phyloP scores from a whole-genome alignment of 768 basidiomycete genomes.

The Boletus sp. region DNA sequence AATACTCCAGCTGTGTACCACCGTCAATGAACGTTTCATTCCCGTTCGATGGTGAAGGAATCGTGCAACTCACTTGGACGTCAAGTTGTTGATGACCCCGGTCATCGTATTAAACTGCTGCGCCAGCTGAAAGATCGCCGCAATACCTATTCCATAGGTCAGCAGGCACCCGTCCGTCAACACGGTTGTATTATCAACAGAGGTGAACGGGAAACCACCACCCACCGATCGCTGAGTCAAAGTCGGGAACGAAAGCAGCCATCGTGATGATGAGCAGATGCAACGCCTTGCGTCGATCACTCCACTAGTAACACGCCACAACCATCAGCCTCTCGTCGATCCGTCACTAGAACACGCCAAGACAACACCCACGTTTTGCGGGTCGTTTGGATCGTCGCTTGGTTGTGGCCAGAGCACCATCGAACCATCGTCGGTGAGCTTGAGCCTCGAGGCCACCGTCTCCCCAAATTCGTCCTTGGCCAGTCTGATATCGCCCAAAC shows the following conservation, averaged over 20 bases:
- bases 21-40: neutral
- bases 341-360: neutral
- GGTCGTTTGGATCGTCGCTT: constrained; percentile 46
- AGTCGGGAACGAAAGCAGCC: constrained; percentile 54
- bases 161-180: neutral
- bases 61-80: constrained; percentile 35
- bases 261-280: constrained; percentile 50
- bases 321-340: neutral
- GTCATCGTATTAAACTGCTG: constrained; percentile 44
- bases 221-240: constrained; percentile 49
- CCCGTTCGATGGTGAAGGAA: neutral
- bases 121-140: constrained; percentile 47
- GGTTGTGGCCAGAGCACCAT: constrained; percentile 59
- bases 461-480: constrained; percentile 52
- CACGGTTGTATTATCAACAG: neutral
- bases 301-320: constrained; percentile 37
- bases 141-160: constrained; percentile 39
- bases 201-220: neutral
- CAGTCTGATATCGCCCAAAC: constrained; percentile 31
- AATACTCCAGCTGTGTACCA: constrained; percentile 41
- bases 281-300: constrained; percentile 40
- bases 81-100: constrained; percentile 49
- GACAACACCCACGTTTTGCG: constrained; percentile 45
- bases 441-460: constrained; percentile 42
- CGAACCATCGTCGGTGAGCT: constrained; percentile 43